Base-by-base conservation (phyloP, 352 stramenopile species). In the Pythium volutum region DNA sequence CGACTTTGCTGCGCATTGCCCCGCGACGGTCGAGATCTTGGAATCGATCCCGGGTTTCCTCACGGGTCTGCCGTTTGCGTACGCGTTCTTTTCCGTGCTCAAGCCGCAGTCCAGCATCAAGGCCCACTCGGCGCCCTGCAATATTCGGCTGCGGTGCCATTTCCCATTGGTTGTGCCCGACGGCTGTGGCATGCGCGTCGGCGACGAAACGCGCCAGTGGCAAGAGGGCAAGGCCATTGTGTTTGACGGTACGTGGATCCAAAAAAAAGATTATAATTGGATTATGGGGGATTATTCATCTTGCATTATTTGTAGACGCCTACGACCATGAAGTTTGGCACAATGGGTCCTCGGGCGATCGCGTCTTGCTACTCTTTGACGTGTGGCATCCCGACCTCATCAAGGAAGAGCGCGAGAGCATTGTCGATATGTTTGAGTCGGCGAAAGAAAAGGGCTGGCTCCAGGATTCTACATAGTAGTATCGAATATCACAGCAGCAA, bases 71-170 rank as follows among this genome's bases (percentile, higher is more conserved):
- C 96, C 96, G 10, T 98, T 99, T 75, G 89, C 89, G 15, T 98
- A 98, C 74, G 78, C 84, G 22, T 98, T 98, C 74, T 98, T 98
- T 77, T 98, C 89, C 25, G 97, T 96, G 15, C 79, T 99, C 56
- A 88, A 98, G 66, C 76, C 76, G 0, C 70, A 87, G 78, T 90
- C 80, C 42, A 88, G 71, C 23, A 98, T 98, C 74, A 87, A 90
- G 64, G 69, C 93, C 7, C 96, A 99, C 73, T 95, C 88, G 18
- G 90, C 88, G 42, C 94, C 96, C 15, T 98, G 96, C 76, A 99
- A 99, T 66, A 82, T 99, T 53, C 80, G 96, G 3, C 75, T 98
- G 49, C 82, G 96, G 18, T 96, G 97, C 50, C 96, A 99, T 82
- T 89, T 98, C 27, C 95, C 95, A 31, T 70, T 99, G 10, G 79